Conservation (phyloP, 1,139 yeast genomes). For the Candida buenavistaensis region DNA sequence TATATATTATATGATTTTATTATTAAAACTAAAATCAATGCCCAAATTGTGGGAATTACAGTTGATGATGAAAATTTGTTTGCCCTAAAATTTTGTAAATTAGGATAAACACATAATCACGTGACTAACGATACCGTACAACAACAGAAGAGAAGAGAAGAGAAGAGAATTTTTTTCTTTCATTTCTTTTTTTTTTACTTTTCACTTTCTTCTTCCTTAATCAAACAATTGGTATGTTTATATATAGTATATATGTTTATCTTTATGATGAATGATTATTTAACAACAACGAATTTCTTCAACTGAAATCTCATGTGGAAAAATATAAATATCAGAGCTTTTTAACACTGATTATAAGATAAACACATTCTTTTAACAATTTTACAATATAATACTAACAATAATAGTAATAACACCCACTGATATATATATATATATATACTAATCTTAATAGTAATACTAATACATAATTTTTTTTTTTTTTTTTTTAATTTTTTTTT, state of each 20-base stretch:
- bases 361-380: too few species aligned
- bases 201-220: too few species aligned
- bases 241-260: not conserved
- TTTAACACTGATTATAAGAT: conserved; percentile 55
- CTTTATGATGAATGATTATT: conserved; percentile 38
- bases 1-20: conserved; percentile 10
- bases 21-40: conserved; percentile 8
- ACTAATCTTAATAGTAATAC: conserved; percentile 1
- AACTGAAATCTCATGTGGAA: conserved; percentile 61
- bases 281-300: conserved; percentile 62
- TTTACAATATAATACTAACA: too few species aligned
- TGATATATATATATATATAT: not conserved
- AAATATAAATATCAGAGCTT: conserved; percentile 61
- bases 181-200: conserved; percentile 5
- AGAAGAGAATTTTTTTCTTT: conserved; percentile 1
- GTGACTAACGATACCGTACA: too few species aligned
- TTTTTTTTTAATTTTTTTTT: conserved; percentile 1
- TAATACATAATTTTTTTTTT: not conserved
- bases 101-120: too few species aligned
- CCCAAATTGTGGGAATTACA: conserved; percentile 6
- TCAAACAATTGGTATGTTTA: not conserved
- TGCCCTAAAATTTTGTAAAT: conserved; percentile 8
- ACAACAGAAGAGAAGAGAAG: too few species aligned
- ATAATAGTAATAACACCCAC: too few species aligned
- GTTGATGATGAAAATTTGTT: conserved; percentile 5